Evolutionary conservation across 352 stramenopile species (phyloP), one percentile per base, ranked within the genome.

Genomic region (Discostella stelligera): DNA sequence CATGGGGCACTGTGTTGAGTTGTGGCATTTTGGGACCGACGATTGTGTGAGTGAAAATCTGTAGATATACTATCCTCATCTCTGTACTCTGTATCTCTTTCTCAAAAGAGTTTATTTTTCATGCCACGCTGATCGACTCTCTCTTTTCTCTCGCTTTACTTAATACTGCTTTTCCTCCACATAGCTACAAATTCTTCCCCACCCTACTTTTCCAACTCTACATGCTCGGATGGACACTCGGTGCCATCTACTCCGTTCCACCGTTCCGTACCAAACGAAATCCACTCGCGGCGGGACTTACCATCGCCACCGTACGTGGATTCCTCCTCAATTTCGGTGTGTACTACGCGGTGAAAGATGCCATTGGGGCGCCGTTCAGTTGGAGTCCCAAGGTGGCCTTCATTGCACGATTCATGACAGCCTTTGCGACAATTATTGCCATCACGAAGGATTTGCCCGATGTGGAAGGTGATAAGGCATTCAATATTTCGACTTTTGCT

Each of bases 251-350:
- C 77, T 94, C 86, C 13, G 89, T 96, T 0, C 92, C 92, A 44
- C 91, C 91, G 0, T 86, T 96, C 65, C 77, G 89, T 37, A 93
- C 91, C 0, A 95, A 95, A 77, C 82, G 90, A 32, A 93, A 94
- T 71, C 87, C 92, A 23, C 37, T 95, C 20, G 60, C 89, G 14
- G 92, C 92, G 18, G 92, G 90, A 44, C 61, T 93, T 0, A 95
- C 89, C 0, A 96, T 96, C 67, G 91, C 92, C 14, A 92, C 83
- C 18, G 91, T 95, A 9, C 86, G 92, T 63, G 92, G 92, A 41
- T 96, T 96, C 78, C 73, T 95, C 10, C 79, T 96, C 16, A 96
- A 96, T 72, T 96, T 96, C 81, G 92, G 92, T 44, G 87, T 96
- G 1, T 96, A 95, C 71, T 95, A 95, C 80, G 92, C 92, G 9